phyloP scores from a whole-genome alignment of 495 filamentous ascomycete species.

The Acidomyces sp. region DNA sequence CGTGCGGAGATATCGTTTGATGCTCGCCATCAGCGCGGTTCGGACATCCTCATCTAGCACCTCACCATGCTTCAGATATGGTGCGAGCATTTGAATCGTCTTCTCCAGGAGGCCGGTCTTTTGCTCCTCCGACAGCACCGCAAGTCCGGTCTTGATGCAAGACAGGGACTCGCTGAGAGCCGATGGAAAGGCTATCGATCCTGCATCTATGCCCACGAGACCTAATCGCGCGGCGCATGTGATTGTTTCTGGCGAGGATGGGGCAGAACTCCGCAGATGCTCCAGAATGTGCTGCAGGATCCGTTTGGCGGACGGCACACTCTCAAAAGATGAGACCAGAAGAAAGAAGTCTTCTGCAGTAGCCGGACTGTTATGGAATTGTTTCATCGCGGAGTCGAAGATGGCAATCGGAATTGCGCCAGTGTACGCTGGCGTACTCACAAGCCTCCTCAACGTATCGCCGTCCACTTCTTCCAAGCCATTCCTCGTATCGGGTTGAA shows the following conservation, averaged over 20 bases:
- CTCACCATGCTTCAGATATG: conserved; percentile 2
- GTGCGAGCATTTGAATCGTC: conserved; percentile 4
- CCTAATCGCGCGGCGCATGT: conserved; percentile 61
- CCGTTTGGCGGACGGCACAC: conserved; percentile 47
- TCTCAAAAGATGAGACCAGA: conserved; percentile 55
- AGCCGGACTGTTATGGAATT: conserved; percentile 48
- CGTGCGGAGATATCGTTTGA: conserved; percentile 9
- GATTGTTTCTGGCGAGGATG: conserved; percentile 41
- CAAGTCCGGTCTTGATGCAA: conserved; percentile 33
- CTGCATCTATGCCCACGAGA: conserved; percentile 48
- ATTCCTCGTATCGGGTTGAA: conserved; percentile 41
- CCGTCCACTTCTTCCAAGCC: conserved; percentile 31
- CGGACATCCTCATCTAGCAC: conserved; percentile 13
- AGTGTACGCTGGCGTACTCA: conserved; percentile 65
- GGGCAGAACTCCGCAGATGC: conserved; percentile 34
- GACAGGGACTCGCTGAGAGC: conserved; percentile 52
- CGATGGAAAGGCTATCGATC: conserved; percentile 57
- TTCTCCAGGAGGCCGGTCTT: conserved; percentile 6
- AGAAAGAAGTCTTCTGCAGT: conserved; percentile 68
- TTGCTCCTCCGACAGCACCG: conserved; percentile 1
- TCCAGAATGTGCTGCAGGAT: conserved; percentile 66
- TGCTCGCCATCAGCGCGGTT: conserved; percentile 8
- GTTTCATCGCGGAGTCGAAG: conserved; percentile 74
- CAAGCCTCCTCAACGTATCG: conserved; percentile 46
- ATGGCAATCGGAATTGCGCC: conserved; percentile 88